Conservation (phyloP, 768 basidiomycete species). For the Hirschioporus abietinus region DNA sequence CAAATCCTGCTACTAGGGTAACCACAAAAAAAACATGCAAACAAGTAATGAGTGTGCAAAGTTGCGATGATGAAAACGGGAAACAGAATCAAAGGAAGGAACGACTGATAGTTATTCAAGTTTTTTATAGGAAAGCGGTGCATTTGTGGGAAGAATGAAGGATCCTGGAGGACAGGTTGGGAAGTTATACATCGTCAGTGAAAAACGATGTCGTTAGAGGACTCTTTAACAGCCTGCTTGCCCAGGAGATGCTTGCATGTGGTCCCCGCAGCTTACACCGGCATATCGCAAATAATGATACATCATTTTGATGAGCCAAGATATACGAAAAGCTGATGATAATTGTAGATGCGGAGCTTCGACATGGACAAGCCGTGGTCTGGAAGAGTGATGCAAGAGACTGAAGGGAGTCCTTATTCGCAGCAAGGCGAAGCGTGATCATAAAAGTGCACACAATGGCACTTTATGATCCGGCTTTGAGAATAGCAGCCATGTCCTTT, state of each 20-base stretch:
- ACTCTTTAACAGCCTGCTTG: background rate
- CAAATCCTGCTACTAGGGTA: background rate
- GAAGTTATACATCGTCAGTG: background rate
- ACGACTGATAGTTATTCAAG: background rate
- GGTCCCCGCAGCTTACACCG: background rate
- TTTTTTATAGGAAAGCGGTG: background rate
- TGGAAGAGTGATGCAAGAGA: background rate
- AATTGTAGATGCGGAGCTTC: background rate
- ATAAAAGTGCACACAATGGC: background rate
- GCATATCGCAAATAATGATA: background rate
- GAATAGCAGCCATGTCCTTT: constrained; percentile 72
- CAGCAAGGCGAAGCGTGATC: background rate
- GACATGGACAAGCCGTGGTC: background rate
- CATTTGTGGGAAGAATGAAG: background rate
- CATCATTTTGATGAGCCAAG: background rate
- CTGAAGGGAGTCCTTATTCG: background rate
- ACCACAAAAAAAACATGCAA: background rate
- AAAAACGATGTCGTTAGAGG: background rate
- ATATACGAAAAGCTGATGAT: background rate
- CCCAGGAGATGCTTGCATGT: background rate
- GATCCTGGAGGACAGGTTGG: background rate
- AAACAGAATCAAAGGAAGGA: background rate
- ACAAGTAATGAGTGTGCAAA: background rate
- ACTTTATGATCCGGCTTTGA: constrained; percentile 23
- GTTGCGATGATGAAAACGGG: background rate